Conservation (phyloP, 495 filamentous ascomycete genomes). For the Aspergillus baeticus region DNA sequence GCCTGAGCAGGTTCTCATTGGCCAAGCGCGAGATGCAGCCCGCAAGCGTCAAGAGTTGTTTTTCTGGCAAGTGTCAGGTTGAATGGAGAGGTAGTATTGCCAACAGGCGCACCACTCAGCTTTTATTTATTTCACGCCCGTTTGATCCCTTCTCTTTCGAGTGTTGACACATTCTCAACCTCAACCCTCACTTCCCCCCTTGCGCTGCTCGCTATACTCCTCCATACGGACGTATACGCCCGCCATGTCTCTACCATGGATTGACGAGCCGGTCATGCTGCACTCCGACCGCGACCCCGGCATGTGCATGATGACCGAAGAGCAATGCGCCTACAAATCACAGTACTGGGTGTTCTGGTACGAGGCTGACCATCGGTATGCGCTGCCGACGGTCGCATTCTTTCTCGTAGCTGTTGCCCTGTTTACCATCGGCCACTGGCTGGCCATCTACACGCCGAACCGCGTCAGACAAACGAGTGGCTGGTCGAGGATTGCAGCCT, state of each 20-base stretch:
- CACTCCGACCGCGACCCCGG: slow-evolving; percentile 41
- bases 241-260: slow-evolving; percentile 33
- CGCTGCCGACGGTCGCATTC: slow-evolving; percentile 48
- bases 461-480: slow-evolving; percentile 20
- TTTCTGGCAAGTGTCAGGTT: too few species aligned
- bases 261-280: slow-evolving; percentile 47
- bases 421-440: slow-evolving; percentile 45
- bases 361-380: slow-evolving; percentile 52
- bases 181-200: too few species aligned
- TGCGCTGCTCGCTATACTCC: too few species aligned
- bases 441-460: slow-evolving; percentile 20
- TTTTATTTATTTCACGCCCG: too few species aligned
- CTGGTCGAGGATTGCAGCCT: slow-evolving; percentile 19
- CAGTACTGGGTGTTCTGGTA: slow-evolving; percentile 54
- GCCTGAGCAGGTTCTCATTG: too few species aligned
- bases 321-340: slow-evolving; percentile 43
- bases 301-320: slow-evolving; percentile 41
- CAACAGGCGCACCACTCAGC: too few species aligned
- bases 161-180: too few species aligned
- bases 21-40: too few species aligned
- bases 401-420: slow-evolving; percentile 24
- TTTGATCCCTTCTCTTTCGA: too few species aligned
- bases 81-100: too few species aligned
- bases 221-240: too few species aligned
- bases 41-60: too few species aligned